Base-by-base conservation (phyloP, 441 rosid genomes). In the Croton laevigatus region DNA sequence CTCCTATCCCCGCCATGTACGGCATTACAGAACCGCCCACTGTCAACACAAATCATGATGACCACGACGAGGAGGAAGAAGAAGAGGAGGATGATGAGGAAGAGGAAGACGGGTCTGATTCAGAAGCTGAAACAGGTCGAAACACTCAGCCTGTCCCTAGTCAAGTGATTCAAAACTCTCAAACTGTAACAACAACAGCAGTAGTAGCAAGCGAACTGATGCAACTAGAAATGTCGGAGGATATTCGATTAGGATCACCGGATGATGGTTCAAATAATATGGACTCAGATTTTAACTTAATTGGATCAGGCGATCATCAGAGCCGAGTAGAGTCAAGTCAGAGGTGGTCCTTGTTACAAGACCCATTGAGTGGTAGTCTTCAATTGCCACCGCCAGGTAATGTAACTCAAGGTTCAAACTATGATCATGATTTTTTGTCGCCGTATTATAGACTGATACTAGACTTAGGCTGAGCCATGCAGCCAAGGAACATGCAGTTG, bases 181-280 rank as follows among this genome's bases (percentile, higher is more conserved):
- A 40, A 9, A 74, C 61, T 5, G 73, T 36, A 22, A 75, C 59
- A 7, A 57, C 27, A 32, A 71, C 54, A 4, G 64, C 51, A 1
- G 76, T 75, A 1, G 71, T 71, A 10, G 82, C 32, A 42, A 85
- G 85, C 62, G 91, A 86, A 81, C 83, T 87, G 12, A 87, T 85
- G 86, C 91, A 85, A 71, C 72, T 89, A 59, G 95, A 88, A 49
- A 89, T 88, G 95, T 89, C 92, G 0, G 95, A 86, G 80, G 89
- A 85, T 57, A 87, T 87, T 62, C 78, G 88, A 71, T 71, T 87
- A 8, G 92, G 95, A 11, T 89, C 91, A 3, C 95, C 95, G 0
- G 91, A 89, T 20, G 92, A 89, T 8, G 87, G 80, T 52, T 88
- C 92, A 0, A 87, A 80, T 62, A 80, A 86, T 49, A 63, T 88